These are phyloP conservation scores for Septoria petroselini DNA, from an alignment of 2,329 filamentous ascomycete genomes.

Conservation along the genomic window DNA sequence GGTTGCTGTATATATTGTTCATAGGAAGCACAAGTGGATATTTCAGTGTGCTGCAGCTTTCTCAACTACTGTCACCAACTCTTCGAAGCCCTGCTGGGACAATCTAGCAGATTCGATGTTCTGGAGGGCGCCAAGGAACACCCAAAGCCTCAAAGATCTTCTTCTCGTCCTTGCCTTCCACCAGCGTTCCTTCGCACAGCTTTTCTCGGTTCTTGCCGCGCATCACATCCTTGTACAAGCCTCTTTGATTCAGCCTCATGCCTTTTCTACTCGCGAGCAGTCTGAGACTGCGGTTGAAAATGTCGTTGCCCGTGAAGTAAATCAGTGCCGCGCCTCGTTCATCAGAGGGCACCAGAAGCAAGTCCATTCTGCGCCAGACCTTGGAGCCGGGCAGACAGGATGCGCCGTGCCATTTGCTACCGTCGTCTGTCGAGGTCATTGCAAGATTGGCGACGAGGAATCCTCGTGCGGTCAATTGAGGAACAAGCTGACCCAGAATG, in stretches of 20 bases:
- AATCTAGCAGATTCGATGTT: constrained; percentile 70
- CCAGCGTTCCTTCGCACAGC: constrained; percentile 63
- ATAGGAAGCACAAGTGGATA: too few relatives aligned
- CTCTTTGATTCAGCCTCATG: constrained; percentile 81
- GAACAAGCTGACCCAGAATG: constrained; percentile 62
- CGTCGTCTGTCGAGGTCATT: constrained; percentile 49
- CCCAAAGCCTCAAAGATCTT: constrained; percentile 77
- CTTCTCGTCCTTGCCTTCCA: constrained; percentile 73
- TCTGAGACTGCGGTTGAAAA: constrained; percentile 86
- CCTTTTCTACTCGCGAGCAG: constrained; percentile 74
- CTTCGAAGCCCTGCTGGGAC: too few relatives aligned
- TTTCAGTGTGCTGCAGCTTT: too few relatives aligned
- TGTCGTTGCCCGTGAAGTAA: constrained; percentile 95
- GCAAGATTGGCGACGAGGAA: constrained; percentile 73
- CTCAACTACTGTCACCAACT: too few relatives aligned
- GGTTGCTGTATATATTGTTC: not conserved
- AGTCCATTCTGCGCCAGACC: constrained; percentile 77
- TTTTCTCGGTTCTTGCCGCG: constrained; percentile 57
- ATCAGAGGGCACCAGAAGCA: constrained; percentile 74
- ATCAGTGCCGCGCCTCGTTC: constrained; percentile 81
- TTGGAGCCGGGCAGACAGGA: constrained; percentile 63
- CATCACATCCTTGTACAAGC: constrained; percentile 70
- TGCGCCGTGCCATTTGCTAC: constrained; percentile 86
- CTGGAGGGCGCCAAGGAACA: constrained; percentile 78
- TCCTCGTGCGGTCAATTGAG: constrained; percentile 54